These are phyloP conservation scores for sorghum (Sorghum bicolor) DNA, from an alignment of 176 grass and related monocot species.

Conservation along the genomic window Sorghum_bicolor_NCBIv3 NC_012872.2:4611501-4612000, in stretches of 20 bases:
- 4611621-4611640: not conserved
- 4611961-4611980: conserved; percentile 20
- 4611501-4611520: not conserved
- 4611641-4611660: not conserved
- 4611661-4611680: not conserved
- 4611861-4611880: not conserved
- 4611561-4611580: not conserved
- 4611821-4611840: not conserved
- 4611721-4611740: too few species aligned
- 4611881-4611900: not conserved
- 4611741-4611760: too few species aligned
- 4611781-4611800: not conserved
- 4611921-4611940: not conserved
- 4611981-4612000: conserved; percentile 34
- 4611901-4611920: conserved; percentile 1
- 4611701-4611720: too few species aligned
- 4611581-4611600: not conserved
- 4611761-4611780: not conserved
- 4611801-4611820: not conserved
- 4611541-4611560: not conserved
- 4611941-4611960: not conserved
- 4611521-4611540: not conserved
- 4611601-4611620: not conserved
- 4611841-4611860: not conserved
- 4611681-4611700: not conserved